A percentile compares a stretch with the other conserved stretches of the same genome.
phyloP scores from a whole-genome alignment of 208 protist genomes.

The Acanthamoeba sp. region DNA sequence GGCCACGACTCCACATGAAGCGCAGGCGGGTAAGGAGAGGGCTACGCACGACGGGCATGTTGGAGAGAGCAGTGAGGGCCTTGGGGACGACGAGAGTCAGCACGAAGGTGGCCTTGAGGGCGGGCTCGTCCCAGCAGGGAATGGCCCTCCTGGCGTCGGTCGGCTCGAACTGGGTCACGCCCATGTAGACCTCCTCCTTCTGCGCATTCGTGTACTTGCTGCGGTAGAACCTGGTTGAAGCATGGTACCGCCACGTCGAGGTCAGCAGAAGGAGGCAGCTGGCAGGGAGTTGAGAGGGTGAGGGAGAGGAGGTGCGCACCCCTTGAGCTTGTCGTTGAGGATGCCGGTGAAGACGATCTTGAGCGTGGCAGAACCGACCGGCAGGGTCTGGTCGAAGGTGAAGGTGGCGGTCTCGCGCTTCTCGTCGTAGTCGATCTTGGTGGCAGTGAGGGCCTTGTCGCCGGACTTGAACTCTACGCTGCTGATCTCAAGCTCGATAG shows the following conservation, averaged over 20 bases:
- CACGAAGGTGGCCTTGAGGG: constrained; percentile 94
- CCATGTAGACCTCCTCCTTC: constrained; percentile 86
- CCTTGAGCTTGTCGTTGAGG: constrained; percentile 94
- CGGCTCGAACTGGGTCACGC: constrained; percentile 84
- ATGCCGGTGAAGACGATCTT: constrained; percentile 92
- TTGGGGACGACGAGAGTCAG: constrained; percentile 88
- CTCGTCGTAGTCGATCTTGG: constrained; percentile 77
- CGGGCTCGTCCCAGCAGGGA: constrained; percentile 89
- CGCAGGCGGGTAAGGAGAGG: constrained; percentile 82
- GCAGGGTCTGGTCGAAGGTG: constrained; percentile 70
- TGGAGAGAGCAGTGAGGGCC: neutral
- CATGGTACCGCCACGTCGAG: too few species aligned
- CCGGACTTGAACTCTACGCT: constrained; percentile 61
- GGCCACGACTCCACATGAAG: too few species aligned
- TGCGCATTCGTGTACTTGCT: constrained; percentile 91
- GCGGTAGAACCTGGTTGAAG: constrained; percentile 95
- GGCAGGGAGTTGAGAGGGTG: neutral
- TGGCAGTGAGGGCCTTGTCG: constrained; percentile 3
- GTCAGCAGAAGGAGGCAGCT: neutral
- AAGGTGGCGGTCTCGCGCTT: constrained; percentile 77
- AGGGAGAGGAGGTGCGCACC: constrained; percentile 67
- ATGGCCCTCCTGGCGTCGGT: constrained; percentile 83
- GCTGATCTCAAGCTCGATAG: constrained; percentile 83
- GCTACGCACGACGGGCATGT: constrained; percentile 78
- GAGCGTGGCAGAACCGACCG: constrained; percentile 83